These are phyloP conservation scores for Phialophora macrospora DNA, from an alignment of 2,329 filamentous ascomycete genomes.

Conservation along the genomic window DNA sequence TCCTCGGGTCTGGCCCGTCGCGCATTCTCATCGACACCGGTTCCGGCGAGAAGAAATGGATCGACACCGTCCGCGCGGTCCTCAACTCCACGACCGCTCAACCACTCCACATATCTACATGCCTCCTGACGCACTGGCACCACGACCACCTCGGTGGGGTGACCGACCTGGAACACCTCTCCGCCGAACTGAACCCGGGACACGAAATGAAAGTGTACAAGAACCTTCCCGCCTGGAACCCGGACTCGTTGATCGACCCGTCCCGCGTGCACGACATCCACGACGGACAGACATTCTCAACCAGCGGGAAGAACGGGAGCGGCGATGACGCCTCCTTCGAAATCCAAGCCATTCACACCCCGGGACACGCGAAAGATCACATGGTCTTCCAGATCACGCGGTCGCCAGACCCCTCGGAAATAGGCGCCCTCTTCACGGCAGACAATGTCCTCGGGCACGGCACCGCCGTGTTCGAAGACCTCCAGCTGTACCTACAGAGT, in stretches of 20 bases:
- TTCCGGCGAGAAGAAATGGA: conserved; percentile 78
- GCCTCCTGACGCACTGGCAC: conserved; percentile 91
- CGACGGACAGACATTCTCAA: conserved; percentile 39
- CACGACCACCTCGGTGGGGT: conserved; percentile 82
- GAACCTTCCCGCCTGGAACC: conserved; percentile 51
- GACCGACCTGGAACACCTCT: conserved; percentile 66
- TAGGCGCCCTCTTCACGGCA: conserved; percentile 83
- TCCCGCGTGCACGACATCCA: conserved; percentile 58
- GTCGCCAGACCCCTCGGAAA: conserved; percentile 53
- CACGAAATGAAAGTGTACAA: conserved; percentile 52
- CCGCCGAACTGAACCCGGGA: conserved; percentile 60
- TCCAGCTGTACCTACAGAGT: conserved; percentile 69
- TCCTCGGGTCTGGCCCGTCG: conserved; percentile 73
- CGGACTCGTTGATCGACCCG: conserved; percentile 59
- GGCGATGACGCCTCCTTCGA: conserved; percentile 46
- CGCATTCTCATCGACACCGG: conserved; percentile 90
- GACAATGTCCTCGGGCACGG: conserved; percentile 89
- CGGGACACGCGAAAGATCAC: conserved; percentile 82
- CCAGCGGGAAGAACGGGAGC: conserved; percentile 54
- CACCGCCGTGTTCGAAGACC: conserved; percentile 81
- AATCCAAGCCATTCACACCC: conserved; percentile 68
- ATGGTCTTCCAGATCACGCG: conserved; percentile 72
- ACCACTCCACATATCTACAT: conserved; percentile 68
- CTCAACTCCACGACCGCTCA: conserved; percentile 53
- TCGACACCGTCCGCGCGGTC: conserved; percentile 65